A percentile compares a stretch with the other conserved stretches of the same genome.
Evolutionary conservation across 768 basidiomycete species (phyloP).

Genomic region (Mycena olivaceomarginata): DNA sequence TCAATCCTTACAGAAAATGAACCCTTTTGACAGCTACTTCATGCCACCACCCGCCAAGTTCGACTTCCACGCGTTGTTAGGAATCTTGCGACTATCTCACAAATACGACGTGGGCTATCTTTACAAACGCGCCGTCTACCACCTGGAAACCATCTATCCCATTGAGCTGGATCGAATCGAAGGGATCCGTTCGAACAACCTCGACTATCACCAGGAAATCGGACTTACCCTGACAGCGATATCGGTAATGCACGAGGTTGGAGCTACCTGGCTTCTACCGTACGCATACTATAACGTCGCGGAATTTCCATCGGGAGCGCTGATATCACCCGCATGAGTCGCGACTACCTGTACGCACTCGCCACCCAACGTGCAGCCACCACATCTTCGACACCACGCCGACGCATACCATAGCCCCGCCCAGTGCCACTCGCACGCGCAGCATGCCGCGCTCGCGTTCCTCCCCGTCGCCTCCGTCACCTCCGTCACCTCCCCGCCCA

Average conservation of each 20-base stretch:
- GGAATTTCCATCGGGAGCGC: not conserved
- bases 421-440: too few relatives aligned
- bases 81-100: constrained; percentile 11
- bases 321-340: too few relatives aligned
- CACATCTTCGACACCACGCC: too few relatives aligned
- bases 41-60: constrained; percentile 4
- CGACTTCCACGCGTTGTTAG: not conserved
- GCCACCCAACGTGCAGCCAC: too few relatives aligned
- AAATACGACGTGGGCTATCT: constrained; percentile 31
- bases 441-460: too few relatives aligned
- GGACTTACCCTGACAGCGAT: not conserved
- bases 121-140: constrained; percentile 7
- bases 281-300: constrained; percentile 1
- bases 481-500: too few relatives aligned
- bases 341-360: too few relatives aligned
- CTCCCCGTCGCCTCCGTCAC: too few relatives aligned
- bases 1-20: not conserved
- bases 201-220: not conserved
- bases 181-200: not conserved
- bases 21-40: constrained; percentile 7
- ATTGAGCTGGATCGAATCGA: not conserved
- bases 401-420: too few relatives aligned
- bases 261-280: constrained; percentile 15
- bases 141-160: constrained; percentile 13
- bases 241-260: not conserved